phyloP scores from a whole-genome alignment of 2,329 filamentous ascomycete species.

The Trichoderma citrinoviride region DNA sequence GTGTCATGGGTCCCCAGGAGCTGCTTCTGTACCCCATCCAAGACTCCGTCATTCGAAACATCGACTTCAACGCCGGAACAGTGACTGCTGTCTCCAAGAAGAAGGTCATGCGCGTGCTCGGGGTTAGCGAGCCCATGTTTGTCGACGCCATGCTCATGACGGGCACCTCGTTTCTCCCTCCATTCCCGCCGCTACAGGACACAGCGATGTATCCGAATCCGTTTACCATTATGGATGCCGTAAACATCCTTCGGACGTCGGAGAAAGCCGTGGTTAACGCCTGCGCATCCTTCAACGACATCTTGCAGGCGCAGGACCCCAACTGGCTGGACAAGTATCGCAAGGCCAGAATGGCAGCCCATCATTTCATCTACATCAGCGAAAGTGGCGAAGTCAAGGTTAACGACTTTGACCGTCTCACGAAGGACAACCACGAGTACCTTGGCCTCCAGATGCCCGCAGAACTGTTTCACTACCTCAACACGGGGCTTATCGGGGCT shows the following conservation, averaged over 20 bases:
- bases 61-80: slow-evolving; percentile 66
- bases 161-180: slow-evolving; percentile 75
- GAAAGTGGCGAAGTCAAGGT: slow-evolving; percentile 74
- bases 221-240: slow-evolving; percentile 68
- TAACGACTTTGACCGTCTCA: slow-evolving; percentile 69
- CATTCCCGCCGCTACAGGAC: slow-evolving; percentile 74
- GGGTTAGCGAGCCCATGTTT: slow-evolving; percentile 68
- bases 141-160: slow-evolving; percentile 80
- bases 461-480: slow-evolving; percentile 88
- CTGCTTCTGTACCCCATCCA: slow-evolving; percentile 81
- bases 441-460: slow-evolving; percentile 85
- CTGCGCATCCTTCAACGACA: slow-evolving; percentile 76
- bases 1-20: slow-evolving; percentile 80
- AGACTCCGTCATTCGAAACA: slow-evolving; percentile 64
- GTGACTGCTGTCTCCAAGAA: slow-evolving; percentile 65
- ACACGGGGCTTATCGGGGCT: slow-evolving; percentile 74
- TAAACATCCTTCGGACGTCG: slow-evolving; percentile 70
- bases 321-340: slow-evolving; percentile 84
- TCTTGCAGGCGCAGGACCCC: slow-evolving; percentile 66
- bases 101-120: slow-evolving; percentile 65
- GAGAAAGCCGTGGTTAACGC: slow-evolving; percentile 69
- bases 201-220: slow-evolving; percentile 53
- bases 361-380: slow-evolving; percentile 82
- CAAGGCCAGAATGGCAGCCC: slow-evolving; percentile 78
- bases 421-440: slow-evolving; percentile 83